These are phyloP conservation scores for Calonectria honghensis DNA, from an alignment of 2,329 filamentous ascomycete species.

Conservation along the genomic window DNA sequence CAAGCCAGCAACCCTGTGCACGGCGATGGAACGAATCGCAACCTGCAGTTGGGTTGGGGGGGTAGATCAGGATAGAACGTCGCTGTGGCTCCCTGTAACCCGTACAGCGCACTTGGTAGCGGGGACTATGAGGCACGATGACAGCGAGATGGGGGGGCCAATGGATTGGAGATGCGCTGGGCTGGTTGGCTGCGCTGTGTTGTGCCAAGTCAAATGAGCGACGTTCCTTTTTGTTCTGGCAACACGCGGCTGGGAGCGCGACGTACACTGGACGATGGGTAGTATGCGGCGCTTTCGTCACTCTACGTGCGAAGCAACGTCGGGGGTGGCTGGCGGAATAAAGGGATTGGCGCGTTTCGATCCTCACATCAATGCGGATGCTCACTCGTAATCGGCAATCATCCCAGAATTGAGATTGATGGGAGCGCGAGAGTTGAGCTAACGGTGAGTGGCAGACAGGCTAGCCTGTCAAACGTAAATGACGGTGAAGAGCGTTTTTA, in stretches of 20 bases:
- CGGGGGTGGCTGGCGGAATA: slow-evolving; percentile 21
- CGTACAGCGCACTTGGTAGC: slow-evolving; percentile 5
- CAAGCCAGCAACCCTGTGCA: slow-evolving; percentile 24
- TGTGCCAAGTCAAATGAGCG: slow-evolving; percentile 31
- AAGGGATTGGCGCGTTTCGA: slow-evolving; percentile 34
- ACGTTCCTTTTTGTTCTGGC: slow-evolving; percentile 27
- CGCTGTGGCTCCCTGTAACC: slow-evolving; percentile 5
- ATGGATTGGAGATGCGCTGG: slow-evolving; percentile 27
- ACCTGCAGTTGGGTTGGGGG: not conserved
- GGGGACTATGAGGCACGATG: slow-evolving; percentile 11
- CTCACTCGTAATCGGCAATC: slow-evolving; percentile 32
- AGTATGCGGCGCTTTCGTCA: slow-evolving; percentile 6
- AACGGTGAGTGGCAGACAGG: not conserved
- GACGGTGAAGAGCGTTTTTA: slow-evolving; percentile 9
- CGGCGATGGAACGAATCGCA: slow-evolving; percentile 25
- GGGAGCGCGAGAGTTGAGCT: not conserved
- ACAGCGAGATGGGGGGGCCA: not conserved
- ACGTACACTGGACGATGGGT: slow-evolving; percentile 13
- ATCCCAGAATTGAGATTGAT: slow-evolving; percentile 18
- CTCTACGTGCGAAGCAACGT: slow-evolving; percentile 7
- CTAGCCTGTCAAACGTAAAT: not conserved
- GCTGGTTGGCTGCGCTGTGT: slow-evolving; percentile 24
- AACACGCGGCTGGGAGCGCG: slow-evolving; percentile 34
- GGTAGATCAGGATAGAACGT: slow-evolving; percentile 3
- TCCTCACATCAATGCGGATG: slow-evolving; percentile 25